phyloP scores from a whole-genome alignment of 1,139 yeast genomes.

The Hemisphaericaspora subhashii region DNA sequence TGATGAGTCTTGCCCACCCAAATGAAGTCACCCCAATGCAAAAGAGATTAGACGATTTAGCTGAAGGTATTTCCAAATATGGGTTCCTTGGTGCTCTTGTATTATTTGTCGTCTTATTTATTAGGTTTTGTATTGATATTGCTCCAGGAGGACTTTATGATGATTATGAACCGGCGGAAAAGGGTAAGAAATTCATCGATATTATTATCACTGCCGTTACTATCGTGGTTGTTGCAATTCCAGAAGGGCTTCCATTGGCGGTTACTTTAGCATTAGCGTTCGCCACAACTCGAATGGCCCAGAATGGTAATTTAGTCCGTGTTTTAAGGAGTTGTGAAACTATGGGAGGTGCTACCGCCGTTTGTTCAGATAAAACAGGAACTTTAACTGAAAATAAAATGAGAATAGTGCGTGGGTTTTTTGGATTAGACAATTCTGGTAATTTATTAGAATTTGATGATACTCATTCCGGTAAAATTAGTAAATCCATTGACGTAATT shows the following conservation, averaged over 20 bases:
- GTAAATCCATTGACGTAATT: constrained; percentile 32
- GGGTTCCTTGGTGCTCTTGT: constrained; percentile 84
- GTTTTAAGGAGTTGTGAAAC: constrained; percentile 94
- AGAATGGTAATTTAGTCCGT: constrained; percentile 93
- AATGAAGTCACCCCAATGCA: constrained; percentile 89
- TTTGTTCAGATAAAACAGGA: constrained; percentile 97
- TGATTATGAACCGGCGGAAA: constrained; percentile 58
- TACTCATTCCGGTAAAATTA: constrained; percentile 18
- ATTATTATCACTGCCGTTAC: constrained; percentile 90
- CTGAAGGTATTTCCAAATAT: constrained; percentile 91
- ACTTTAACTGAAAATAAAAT: constrained; percentile 90
- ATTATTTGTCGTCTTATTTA: constrained; percentile 74
- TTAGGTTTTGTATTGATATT: constrained; percentile 71
- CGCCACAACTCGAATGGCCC: constrained; percentile 97
- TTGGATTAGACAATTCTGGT: constrained; percentile 38
- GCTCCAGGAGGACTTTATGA: constrained; percentile 51
- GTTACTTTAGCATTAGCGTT: constrained; percentile 95
- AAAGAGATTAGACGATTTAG: constrained; percentile 73
- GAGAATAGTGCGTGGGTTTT: constrained; percentile 79
- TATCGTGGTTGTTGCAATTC: constrained; percentile 94
- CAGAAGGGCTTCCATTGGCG: constrained; percentile 96
- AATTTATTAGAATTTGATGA: constrained; percentile 43
- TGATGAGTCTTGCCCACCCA: constrained; percentile 74
- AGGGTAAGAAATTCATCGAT: constrained; percentile 81
- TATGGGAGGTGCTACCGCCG: constrained; percentile 98